Base-by-base conservation (phyloP, 306 rosid species). In the Begonia loranthoides region DNA sequence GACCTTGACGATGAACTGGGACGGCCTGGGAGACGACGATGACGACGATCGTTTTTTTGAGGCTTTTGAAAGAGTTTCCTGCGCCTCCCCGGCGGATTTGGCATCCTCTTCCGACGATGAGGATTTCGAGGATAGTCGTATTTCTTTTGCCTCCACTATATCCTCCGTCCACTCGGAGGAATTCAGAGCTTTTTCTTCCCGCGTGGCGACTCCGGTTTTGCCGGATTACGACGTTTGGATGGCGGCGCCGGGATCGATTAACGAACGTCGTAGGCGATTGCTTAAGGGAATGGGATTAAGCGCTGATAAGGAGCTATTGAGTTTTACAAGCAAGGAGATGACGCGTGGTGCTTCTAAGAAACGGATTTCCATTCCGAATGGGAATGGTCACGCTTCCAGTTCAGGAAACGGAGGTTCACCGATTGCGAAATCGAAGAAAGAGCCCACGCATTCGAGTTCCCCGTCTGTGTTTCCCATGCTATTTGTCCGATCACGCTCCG, bases 151-250 rank as follows among this genome's bases (percentile, higher is more conserved):
- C 66, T 71, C 88, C 1, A 41, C 75, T 44, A 63, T 48, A 17
- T 77, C 95, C 54, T 58, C 86, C 28, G 4, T 52, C 3, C 70
- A 55, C 1, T 54, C 77, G 16, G 33, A 54, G 0, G 70, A 57
- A 4, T 59, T 57, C 3, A 13, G 70, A 14, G 19, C 49, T 38
- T 54, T 54, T 43, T 17, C 62, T 0, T 12, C 45, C 41, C 0
- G 36, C 9, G 36, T 7, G 8, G 36, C 49, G 4, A 5, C 64
- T 0, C 56, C 51, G 12, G 1, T 33, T 24, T 13, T 41, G 9
- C 73, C 70, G 3, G 66, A 84, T 56, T 84, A 88, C 16, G 72
- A 84, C 55, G 33, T 84, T 14, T 88, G 95, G 97, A 84, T 81
- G 88, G 73, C 77, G 1, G 66, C 82, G 0, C 97, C 89, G 0